Evolutionary conservation across 176 grass and related monocot genomes (phyloP), one percentile per base, ranked within the genome.

Genomic region (Lolium perenne): DNA sequence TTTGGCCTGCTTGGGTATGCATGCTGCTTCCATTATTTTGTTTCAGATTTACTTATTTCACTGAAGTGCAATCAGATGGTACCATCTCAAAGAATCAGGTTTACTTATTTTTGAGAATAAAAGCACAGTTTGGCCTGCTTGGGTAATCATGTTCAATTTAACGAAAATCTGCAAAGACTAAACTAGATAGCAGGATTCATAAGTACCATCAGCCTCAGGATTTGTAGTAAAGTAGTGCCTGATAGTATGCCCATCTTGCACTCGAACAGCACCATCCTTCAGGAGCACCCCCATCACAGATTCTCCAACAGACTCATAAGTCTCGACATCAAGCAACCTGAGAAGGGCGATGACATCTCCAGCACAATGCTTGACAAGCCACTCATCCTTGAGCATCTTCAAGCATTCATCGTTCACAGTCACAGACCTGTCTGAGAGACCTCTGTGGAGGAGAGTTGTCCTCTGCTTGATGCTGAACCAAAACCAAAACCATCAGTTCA

Each of bases 321-420:
- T 98, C 89, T 98, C 97, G 4, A 96, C 94, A 82, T 98, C 97
- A 82, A 98, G 90, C 89, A 89, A 91, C 43, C 91, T 95, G 71
- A 96, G 89, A 85, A 98, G 89, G 56, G 84, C 14, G 53, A 96
- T 55, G 56, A 78, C 81, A 81, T 98, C 88, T 51, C 86, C 87
- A 65, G 60, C 41, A 13, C 94, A 98, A 69, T 84, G 87, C 72
- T 98, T 98, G 49, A 86, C 46, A 94, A 98, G 90, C 97, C 97
- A 98, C 81, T 95, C 93, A 48, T 98, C 94, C 85, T 98, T 98
- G 17, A 96, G 87, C 97, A 96, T 98, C 83, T 90, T 95, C 35
- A 98, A 83, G 50, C 94, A 96, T 70, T 91, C 92, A 14, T 83
- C 90, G 26, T 82, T 87, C 73, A 98, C 97, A 70, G 80, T 56